Evolutionary conservation across 2,329 filamentous ascomycete species (phyloP), one percentile per base, ranked within the genome.

Genomic region (Fusarium sp.): DNA sequence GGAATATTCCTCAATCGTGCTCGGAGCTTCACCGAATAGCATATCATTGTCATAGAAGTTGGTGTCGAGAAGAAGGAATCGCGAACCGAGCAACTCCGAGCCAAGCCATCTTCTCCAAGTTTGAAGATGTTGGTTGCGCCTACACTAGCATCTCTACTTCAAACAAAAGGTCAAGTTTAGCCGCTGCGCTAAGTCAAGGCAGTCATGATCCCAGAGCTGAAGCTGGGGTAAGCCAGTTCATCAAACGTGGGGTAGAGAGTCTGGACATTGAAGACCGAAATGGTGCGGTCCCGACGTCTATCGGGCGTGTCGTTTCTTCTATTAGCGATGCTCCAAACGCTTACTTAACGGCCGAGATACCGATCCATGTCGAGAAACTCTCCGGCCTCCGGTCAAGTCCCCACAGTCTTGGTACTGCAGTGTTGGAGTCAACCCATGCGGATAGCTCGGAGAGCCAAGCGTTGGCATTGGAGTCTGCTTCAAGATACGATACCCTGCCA

Each of bases 351-450:
- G 34, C 18, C 25, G 27, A 24, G 24, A 46, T n/a, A 42, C 24
- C 32, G 30, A 42, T 52, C 32, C 24, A 42, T 42, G 44, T 58
- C 16, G 22, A 57, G 34, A 62, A 66, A 66, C 66, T 63, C 52
- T 55, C 60, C 56, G 59, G 49, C 16, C 24, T 53, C 68, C 72
- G 34, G 34, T 38, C 72, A 47, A 34, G 49, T 45, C 62, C 24
- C 61, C 68, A 59, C 56, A 73, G 70, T 73, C 65, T 75, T 70
- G 59, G 68, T 62, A 34, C 46, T 50, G 49, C 46, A 65, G 47
- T 42, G 46, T 22, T 34, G 32, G 27, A 25, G 32, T 14, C 16
- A 43, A 47, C 14, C 22, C 43, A 32, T 53, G 46, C 44, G 51
- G 65, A 60, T 49, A 34, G 15, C 45, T 55, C 63, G 55, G 54